Percentiles rank a stretch among this genome's conserved stretches.
Evolutionary conservation across 306 rosid genomes (phyloP).

Genomic region (Rosa chinensis): DNA sequence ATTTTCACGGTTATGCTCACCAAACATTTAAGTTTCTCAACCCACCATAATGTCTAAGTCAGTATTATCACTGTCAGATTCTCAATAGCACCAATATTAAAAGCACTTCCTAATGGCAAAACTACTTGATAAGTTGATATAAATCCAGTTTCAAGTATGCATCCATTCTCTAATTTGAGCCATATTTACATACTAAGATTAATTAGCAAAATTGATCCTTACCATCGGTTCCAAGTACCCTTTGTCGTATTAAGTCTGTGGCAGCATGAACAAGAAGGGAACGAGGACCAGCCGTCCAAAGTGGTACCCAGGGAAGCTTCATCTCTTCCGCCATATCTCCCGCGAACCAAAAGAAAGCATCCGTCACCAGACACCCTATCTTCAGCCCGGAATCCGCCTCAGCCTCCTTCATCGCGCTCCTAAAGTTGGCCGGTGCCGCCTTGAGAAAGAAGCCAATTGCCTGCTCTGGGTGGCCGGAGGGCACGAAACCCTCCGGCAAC

Average conservation of each 20-base stretch:
- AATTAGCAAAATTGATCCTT: conserved; percentile 3
- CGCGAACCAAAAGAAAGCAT: conserved; percentile 67
- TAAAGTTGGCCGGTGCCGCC: conserved; percentile 38
- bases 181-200: not conserved
- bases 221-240: conserved; percentile 21
- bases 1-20: not conserved
- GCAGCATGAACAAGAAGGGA: conserved; percentile 44
- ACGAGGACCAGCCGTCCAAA: conserved; percentile 77
- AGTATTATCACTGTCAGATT: too few relatives aligned
- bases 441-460: conserved; percentile 33
- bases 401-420: conserved; percentile 32
- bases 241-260: conserved; percentile 35
- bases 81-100: too few relatives aligned
- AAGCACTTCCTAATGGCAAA: too few relatives aligned
- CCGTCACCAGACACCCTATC: conserved; percentile 56
- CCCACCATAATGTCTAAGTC: too few relatives aligned
- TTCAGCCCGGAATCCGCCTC: conserved; percentile 32
- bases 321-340: conserved; percentile 51
- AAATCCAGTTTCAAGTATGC: not conserved
- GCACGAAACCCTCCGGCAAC: conserved; percentile 38
- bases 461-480: conserved; percentile 29
- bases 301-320: conserved; percentile 62
- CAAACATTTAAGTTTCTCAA: not conserved
- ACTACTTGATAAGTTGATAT: too few relatives aligned
- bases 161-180: not conserved